Conservation (phyloP, 768 basidiomycete species). For the Mycena pura region DNA sequence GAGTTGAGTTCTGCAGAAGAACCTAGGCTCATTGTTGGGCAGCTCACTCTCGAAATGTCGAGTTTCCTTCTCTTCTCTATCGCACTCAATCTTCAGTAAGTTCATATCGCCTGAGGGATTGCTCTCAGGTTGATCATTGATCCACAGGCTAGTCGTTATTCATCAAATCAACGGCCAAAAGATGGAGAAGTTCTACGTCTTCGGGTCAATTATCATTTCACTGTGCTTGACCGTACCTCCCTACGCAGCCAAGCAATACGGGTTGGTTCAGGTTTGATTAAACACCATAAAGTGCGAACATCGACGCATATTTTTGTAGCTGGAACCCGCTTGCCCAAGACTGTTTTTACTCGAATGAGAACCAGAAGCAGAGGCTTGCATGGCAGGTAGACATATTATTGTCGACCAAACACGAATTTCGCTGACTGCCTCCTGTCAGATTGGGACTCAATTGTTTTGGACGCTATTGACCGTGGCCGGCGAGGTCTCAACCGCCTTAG, state of each 20-base stretch:
- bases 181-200: slow-evolving; percentile 30
- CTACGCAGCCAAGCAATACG: slow-evolving; percentile 31
- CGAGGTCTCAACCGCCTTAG: slow-evolving; percentile 11
- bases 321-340: slow-evolving; percentile 31
- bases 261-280: slow-evolving; percentile 21
- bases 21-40: background rate
- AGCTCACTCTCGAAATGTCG: slow-evolving; percentile 29
- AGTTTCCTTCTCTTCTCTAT: slow-evolving; percentile 31
- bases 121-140: background rate
- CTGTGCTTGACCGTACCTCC: slow-evolving; percentile 26
- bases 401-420: background rate
- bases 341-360: slow-evolving; percentile 32
- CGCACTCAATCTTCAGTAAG: slow-evolving; percentile 33
- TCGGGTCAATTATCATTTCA: slow-evolving; percentile 16
- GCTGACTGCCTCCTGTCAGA: slow-evolving; percentile 2
- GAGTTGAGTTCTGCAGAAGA: background rate
- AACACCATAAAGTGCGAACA: background rate
- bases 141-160: slow-evolving; percentile 27
- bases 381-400: slow-evolving; percentile 24
- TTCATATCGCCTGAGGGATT: background rate
- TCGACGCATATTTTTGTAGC: background rate
- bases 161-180: slow-evolving; percentile 24
- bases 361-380: slow-evolving; percentile 21
- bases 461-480: slow-evolving; percentile 21
- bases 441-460: slow-evolving; percentile 29